A percentile compares a stretch with the other conserved stretches of the same genome.
Conservation (phyloP, 306 rosid genomes). For the Dryas alaskensis region DNA sequence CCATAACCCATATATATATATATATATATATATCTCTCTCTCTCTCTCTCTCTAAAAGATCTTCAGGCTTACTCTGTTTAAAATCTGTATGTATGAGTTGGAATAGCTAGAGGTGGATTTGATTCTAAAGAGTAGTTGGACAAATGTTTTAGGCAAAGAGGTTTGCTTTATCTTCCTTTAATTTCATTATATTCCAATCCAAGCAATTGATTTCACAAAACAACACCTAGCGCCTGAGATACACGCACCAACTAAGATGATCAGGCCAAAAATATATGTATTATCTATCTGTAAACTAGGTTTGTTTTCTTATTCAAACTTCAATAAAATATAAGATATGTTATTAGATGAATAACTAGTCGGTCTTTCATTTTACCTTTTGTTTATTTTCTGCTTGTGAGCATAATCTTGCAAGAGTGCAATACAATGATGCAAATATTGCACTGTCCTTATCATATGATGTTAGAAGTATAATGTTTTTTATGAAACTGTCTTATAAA, state of each 20-base stretch:
- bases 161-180: neutral
- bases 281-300: no score
- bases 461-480: neutral
- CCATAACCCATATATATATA: neutral
- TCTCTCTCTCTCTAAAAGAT: neutral
- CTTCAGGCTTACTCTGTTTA: neutral
- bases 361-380: neutral
- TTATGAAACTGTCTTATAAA: no score
- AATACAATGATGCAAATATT: neutral
- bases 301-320: no score
- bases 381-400: neutral
- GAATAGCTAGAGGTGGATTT: neutral
- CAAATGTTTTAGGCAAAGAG: neutral
- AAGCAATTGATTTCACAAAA: neutral
- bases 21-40: neutral
- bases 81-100: slow-evolving; percentile 2
- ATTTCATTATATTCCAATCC: neutral
- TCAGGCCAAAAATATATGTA: no score
- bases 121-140: neutral
- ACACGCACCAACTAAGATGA: neutral
- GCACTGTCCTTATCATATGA: neutral
- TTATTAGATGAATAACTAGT: neutral
- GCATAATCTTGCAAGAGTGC: neutral
- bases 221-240: neutral
- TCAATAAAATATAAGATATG: no score